Percentiles rank a stretch among this genome's conserved stretches.
These are phyloP conservation scores for Ogataea trehalophila DNA, from an alignment of 805 yeast genomes.

Conservation along the genomic window DNA sequence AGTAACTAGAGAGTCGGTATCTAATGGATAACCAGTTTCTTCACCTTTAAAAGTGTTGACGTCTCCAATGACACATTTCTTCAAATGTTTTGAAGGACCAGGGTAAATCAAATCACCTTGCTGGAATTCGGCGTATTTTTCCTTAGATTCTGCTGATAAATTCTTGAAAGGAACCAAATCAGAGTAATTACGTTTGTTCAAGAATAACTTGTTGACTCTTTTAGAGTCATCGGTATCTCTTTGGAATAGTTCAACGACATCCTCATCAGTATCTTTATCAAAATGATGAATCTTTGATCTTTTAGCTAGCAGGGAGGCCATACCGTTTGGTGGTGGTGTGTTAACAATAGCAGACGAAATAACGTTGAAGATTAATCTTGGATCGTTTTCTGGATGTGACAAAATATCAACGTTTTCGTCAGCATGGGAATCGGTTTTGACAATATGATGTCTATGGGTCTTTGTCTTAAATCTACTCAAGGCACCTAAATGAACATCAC, in stretches of 20 bases:
- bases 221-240: constrained; percentile 50
- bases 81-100: constrained; percentile 32
- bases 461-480: constrained; percentile 70
- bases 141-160: constrained; percentile 8
- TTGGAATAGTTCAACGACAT: constrained; percentile 67
- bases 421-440: constrained; percentile 29
- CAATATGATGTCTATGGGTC: constrained; percentile 39
- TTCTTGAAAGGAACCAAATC: constrained; percentile 56
- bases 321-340: constrained; percentile 87
- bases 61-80: constrained; percentile 4
- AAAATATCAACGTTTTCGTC: constrained; percentile 37
- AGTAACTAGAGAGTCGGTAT: constrained; percentile 54
- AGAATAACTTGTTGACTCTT: constrained; percentile 42
- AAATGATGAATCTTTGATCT: constrained; percentile 68
- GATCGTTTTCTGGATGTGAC: constrained; percentile 59
- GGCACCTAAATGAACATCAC: constrained; percentile 91
- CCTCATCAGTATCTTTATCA: constrained; percentile 65
- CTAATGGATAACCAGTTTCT: constrained; percentile 47
- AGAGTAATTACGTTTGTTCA: constrained; percentile 69
- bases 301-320: constrained; percentile 69
- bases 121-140: constrained; percentile 12
- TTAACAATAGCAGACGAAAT: constrained; percentile 88
- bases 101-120: constrained; percentile 34
- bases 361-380: constrained; percentile 73
- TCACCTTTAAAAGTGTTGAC: constrained; percentile 8